A percentile compares a stretch with the other conserved stretches of the same genome.
Evolutionary conservation across 2,329 filamentous ascomycete genomes (phyloP).

Genomic region (Nigrograna mackinnonii): DNA sequence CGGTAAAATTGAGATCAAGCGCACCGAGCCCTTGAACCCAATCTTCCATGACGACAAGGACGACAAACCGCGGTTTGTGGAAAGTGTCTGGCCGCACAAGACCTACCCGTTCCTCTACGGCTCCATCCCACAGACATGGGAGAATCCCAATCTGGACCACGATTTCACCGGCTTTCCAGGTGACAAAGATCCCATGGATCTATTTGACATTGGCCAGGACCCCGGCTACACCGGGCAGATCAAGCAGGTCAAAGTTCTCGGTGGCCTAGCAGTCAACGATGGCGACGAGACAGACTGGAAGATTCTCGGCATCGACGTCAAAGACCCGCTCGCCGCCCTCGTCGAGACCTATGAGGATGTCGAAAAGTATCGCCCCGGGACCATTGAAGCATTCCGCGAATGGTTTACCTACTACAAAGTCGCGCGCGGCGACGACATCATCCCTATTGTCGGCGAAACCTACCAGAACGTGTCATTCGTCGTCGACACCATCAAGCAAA

Average conservation of each 20-base stretch:
- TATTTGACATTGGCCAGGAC: constrained; percentile 96
- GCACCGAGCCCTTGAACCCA: constrained; percentile 79
- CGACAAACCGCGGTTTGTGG: constrained; percentile 95
- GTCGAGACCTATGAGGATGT: constrained; percentile 97
- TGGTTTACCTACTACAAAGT: constrained; percentile 99
- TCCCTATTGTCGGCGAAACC: constrained; percentile 41
- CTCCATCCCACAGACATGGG: constrained; percentile 97
- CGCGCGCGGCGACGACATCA: constrained; percentile 78
- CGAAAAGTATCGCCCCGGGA: constrained; percentile 90
- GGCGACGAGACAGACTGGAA: constrained; percentile 99
- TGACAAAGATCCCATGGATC: constrained; percentile 96
- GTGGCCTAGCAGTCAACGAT: constrained; percentile 94
- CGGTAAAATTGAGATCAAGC: constrained; percentile 88
- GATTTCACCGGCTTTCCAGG: constrained; percentile 98
- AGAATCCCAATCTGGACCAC: constrained; percentile 90
- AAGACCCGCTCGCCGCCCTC: constrained; percentile 89
- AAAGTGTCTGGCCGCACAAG: constrained; percentile 99
- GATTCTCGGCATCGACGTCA: constrained; percentile 96
- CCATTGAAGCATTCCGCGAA: constrained; percentile 93
- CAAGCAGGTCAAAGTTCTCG: constrained; percentile 98
- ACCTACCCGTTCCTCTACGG: constrained; percentile 99
- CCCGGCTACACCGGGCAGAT: constrained; percentile 91
- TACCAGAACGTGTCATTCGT: constrained; percentile 43
- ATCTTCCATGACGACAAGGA: constrained; percentile 99
- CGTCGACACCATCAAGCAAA: constrained; percentile 36